Evolutionary conservation across 169 alveolate species (phyloP), one percentile per base, ranked within the genome.

Genomic region (Neospora caninum): DNA sequence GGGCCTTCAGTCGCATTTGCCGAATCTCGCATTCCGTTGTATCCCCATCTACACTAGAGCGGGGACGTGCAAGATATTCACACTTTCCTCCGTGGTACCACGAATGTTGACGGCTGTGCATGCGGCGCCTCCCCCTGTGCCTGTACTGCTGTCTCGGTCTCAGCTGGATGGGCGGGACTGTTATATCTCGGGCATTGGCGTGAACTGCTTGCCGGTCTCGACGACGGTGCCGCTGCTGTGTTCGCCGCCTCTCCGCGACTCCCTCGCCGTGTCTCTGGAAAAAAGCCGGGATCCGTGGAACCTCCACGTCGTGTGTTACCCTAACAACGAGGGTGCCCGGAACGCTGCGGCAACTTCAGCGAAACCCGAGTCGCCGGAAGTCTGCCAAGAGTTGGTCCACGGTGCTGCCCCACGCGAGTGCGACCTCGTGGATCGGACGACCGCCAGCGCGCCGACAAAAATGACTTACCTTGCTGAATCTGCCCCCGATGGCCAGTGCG

Each of bases 111-210:
- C 13, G 13, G 22, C 13, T 49, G 22, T 4, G 58, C 58, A 49
- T 49, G 58, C 58, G 58, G 58, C 58, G 22, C 58, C 58, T 49
- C 22, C 13, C 43, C 45, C 45, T 78, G 45, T 78, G 86, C 39
- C 2, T 69, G 6, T 69, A 4, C 82, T 29, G 2, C 38, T 82
- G 2, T 38, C 16, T 41, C 67, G 31, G 64, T 82, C 45, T 49
- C 86, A 84, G 91, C 78, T 10, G 16, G 91, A 84, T 41, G 91
- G 70, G 20, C 78, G 29, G 36, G 49, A 84, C 91, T 0, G 43
- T 2, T 84, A 6, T 22, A 29, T 84, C 18, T 84, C 78, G n/a
- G 91, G 80, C 69, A 53, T 84, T 13, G 91, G 91, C 22, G 91
- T 84, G 42, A 84, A 84, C 91, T 84, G 91, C 45, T 9, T 36